Evolutionary conservation across 495 filamentous ascomycete species (phyloP).

Genomic region (Talaromyces adpressus): DNA sequence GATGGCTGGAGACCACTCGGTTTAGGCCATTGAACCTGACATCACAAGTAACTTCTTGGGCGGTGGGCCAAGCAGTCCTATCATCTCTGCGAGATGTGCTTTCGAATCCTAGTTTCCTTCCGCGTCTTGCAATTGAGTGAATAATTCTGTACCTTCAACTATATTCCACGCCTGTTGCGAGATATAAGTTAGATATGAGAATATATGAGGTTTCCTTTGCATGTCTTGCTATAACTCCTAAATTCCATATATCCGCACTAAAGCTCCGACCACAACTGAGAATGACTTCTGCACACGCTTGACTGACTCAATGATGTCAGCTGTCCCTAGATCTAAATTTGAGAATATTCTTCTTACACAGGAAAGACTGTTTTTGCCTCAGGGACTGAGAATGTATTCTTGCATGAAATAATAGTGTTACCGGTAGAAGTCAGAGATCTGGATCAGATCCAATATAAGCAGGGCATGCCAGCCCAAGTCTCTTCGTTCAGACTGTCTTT

Average conservation of each 20-base stretch:
- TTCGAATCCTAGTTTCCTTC: slow-evolving; percentile 16
- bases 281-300: slow-evolving; percentile 30
- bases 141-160: slow-evolving; percentile 19
- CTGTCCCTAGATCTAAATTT: too few relatives aligned
- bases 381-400: too few relatives aligned
- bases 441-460: too few relatives aligned
- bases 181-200: background rate
- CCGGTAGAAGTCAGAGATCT: too few relatives aligned
- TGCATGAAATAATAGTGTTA: too few relatives aligned
- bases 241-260: slow-evolving; percentile 36
- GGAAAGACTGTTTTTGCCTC: too few relatives aligned
- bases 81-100: slow-evolving; percentile 22
- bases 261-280: slow-evolving; percentile 29
- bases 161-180: slow-evolving; percentile 22
- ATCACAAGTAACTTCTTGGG: slow-evolving; percentile 18
- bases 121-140: slow-evolving; percentile 14
- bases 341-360: too few relatives aligned
- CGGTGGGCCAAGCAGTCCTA: slow-evolving; percentile 21
- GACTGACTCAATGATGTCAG: too few relatives aligned
- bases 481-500: too few relatives aligned
- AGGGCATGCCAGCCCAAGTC: too few relatives aligned
- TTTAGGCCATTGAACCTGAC: slow-evolving; percentile 1
- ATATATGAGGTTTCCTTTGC: background rate
- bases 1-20: slow-evolving; percentile 3
- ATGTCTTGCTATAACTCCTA: slow-evolving; percentile 22